Evolutionary conservation across 1,139 yeast species (phyloP), one percentile per base, ranked within the genome.

Genomic region (Diutina siamensis): DNA sequence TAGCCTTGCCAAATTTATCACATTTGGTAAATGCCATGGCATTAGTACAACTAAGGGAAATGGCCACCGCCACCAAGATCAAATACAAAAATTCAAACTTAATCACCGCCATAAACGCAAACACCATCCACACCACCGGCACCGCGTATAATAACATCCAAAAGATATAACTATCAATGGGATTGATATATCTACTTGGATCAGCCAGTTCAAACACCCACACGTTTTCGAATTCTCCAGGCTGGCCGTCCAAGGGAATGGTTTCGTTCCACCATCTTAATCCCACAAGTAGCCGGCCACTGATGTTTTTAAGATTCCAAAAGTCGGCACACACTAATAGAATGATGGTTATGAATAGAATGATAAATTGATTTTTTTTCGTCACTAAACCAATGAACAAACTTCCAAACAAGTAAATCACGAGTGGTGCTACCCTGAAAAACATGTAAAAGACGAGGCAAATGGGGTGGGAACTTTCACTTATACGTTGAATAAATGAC

Each of bases 241-340:
- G 51, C 54, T 79, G 66, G 40, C 68, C 65, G 19, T 61, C 62
- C 5, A 60, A 56, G 19, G 59, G 49, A 57, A 64, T 74, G 36
- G 72, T 71, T 57, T 83, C 89, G 59, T 86, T 87, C 95, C 96
- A 88, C 96, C 97, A 89, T 53, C 98, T 73, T 51, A 92, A 71
- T 0, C 97, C 97, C 5, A 92, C 97, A 48, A 92, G 64, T 47
- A 86, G 72, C 50, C 97, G 69, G 0, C 98, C 98, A 15, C 94
- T 72, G 15, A 92, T 85, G 60, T 92, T 92, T 58, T 92, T 92
- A 40, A 87, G 80, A 57, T 86, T 83, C 95, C 97, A 92, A 58
- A 92, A 92, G 60, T 92, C 98, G 1, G 87, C 87, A 0, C 95
- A 83, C 27, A 86, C 71, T 28, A 88, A 67, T 21, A 92, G 65